Evolutionary conservation across 2,329 filamentous ascomycete species (phyloP), one percentile per base, ranked within the genome.

Genomic region (Penicillium nordicum): DNA sequence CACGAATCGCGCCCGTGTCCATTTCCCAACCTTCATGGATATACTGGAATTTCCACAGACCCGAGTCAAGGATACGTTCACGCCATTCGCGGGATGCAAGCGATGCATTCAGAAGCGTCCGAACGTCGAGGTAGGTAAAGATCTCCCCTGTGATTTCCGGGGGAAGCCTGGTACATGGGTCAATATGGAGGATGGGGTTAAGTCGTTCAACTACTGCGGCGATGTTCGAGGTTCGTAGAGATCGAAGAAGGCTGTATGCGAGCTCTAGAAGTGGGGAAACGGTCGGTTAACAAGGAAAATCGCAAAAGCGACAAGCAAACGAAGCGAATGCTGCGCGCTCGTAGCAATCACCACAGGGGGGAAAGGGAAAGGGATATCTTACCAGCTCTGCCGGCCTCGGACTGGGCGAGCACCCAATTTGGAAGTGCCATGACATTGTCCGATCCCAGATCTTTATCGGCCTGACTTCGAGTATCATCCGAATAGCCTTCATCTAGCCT

Each of bases 121-220:
- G 73, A 0, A 92, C 88, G 53, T 92, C 89, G 48, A 99, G 86
- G 69, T 92, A 94, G 16, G 88, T 87, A 42, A 99, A 87, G 43
- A 97, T 88, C 68, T 95, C 88, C 43, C 94, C 86, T 58, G 91
- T 95, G 66, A 99, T 89, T 72, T 99, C 94, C 27, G 90, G 86
- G 0, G 94, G 94, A 0, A 99, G 84, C 67, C 90, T 86, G 61
- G 85, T 80, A 41, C 96, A 86, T 53, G 96, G 96, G 75, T 99
- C 90, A 76, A 97, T 93, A 74, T 97, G 92, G 3, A 97, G 86
- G 50, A 92, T 83, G 4, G 92, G 90, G 60, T 87, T 89, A 18
- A 96, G 78, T 61, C 88, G 84, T 53, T 92, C 84, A 45, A 96
- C 90, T 51, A 97, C 89, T 43, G 88, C 82, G 48, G 88, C 87